Conservation (phyloP, 2,329 filamentous ascomycete genomes). For the Epichloe uncinata region DNA sequence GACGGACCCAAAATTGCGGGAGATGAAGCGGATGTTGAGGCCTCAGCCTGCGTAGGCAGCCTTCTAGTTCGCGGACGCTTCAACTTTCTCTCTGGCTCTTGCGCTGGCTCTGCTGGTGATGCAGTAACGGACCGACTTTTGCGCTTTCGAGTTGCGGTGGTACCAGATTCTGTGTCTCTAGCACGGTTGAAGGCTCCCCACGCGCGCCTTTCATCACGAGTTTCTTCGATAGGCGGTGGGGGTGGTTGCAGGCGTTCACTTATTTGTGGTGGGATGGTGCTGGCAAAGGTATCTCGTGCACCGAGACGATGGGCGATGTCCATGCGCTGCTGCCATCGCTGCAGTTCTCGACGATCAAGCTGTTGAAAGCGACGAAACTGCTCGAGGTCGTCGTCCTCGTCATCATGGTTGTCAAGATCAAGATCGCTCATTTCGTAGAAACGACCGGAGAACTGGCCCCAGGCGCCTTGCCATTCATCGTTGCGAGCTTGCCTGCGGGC, state of each 20-base stretch:
- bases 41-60: constrained; percentile 35
- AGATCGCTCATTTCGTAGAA: constrained; percentile 44
- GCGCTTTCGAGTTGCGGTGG: constrained; percentile 51
- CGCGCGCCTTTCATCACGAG: constrained; percentile 65
- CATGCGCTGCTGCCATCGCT: constrained; percentile 73
- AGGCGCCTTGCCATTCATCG: constrained; percentile 81
- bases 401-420: constrained; percentile 27
- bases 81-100: constrained; percentile 66
- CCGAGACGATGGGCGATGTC: constrained; percentile 71
- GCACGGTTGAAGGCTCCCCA: constrained; percentile 89
- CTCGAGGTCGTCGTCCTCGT: constrained; percentile 59
- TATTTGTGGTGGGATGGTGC: constrained; percentile 42
- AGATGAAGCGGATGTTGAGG: constrained; percentile 27
- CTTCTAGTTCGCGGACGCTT: constrained; percentile 77
- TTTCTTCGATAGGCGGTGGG: constrained; percentile 49
- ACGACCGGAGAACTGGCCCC: constrained; percentile 49
- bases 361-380: constrained; percentile 40
- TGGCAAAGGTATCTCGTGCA: constrained; percentile 57
- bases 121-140: constrained; percentile 57
- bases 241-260: constrained; percentile 47
- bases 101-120: constrained; percentile 54
- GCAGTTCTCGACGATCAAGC: constrained; percentile 44
- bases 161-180: constrained; percentile 47
- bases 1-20: constrained; percentile 18
- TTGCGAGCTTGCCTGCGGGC: constrained; percentile 51